A percentile compares a stretch with the other conserved stretches of the same genome.
Evolutionary conservation across 2,329 filamentous ascomycete species (phyloP).

Genomic region (Pseudogymnoascus pannorum): DNA sequence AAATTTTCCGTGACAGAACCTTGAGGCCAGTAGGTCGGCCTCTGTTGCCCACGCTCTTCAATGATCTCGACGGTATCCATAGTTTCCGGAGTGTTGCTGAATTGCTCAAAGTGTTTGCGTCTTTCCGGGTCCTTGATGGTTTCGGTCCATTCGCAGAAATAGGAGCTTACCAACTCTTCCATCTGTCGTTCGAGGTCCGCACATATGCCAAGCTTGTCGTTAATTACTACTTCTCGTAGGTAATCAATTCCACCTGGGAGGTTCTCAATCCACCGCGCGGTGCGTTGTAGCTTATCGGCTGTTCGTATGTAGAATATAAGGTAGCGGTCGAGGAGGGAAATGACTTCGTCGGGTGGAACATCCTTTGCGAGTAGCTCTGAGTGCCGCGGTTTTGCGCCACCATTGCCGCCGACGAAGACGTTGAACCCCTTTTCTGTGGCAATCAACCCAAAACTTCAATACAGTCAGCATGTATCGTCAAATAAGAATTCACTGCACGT

Average conservation of each 20-base stretch:
- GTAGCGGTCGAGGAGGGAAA: slow-evolving; percentile 80
- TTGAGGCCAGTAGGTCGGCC: slow-evolving; percentile 72
- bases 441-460: slow-evolving; percentile 70
- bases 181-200: slow-evolving; percentile 81
- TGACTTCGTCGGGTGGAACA: slow-evolving; percentile 72
- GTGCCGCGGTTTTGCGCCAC: slow-evolving; percentile 77
- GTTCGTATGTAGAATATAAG: slow-evolving; percentile 92
- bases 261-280: slow-evolving; percentile 78
- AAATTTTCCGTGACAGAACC: slow-evolving; percentile 65
- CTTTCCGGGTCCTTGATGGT: slow-evolving; percentile 63
- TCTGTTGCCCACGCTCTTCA: slow-evolving; percentile 61
- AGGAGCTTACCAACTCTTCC: slow-evolving; percentile 73
- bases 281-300: slow-evolving; percentile 82
- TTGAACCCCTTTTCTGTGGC: slow-evolving; percentile 92
- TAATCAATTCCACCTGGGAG: slow-evolving; percentile 80
- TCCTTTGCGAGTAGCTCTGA: slow-evolving; percentile 80
- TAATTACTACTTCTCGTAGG: slow-evolving; percentile 71
- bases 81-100: slow-evolving; percentile 72
- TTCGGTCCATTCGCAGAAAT: slow-evolving; percentile 90
- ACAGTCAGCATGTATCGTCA: slow-evolving; percentile 11
- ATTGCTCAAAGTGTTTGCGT: slow-evolving; percentile 68
- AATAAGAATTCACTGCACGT: slow-evolving; percentile 26
- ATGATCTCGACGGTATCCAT: slow-evolving; percentile 63
- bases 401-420: slow-evolving; percentile 84
- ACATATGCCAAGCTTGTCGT: slow-evolving; percentile 81